These are phyloP conservation scores for Tolypocladium paradoxum DNA, from an alignment of 2,329 filamentous ascomycete species.

Conservation along the genomic window DNA sequence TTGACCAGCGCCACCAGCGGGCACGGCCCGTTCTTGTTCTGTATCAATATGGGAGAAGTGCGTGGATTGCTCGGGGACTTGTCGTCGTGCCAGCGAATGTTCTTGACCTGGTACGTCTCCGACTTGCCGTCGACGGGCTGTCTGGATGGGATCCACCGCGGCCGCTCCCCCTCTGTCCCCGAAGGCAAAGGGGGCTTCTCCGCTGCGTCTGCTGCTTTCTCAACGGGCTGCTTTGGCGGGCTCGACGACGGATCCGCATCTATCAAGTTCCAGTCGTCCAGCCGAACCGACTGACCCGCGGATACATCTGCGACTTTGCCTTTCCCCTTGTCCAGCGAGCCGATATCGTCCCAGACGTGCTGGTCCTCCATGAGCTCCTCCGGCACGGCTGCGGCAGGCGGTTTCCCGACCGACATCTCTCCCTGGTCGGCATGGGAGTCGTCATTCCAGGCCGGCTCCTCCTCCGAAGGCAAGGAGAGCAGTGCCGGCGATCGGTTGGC, in stretches of 20 bases:
- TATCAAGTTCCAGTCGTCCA: constrained; percentile 42
- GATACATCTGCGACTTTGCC: constrained; percentile 17
- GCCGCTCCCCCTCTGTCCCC: constrained; percentile 16
- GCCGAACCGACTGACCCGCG: constrained; percentile 8
- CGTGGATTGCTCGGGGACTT: constrained; percentile 50
- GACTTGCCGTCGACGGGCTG: constrained; percentile 34
- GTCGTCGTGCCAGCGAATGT: constrained; percentile 72
- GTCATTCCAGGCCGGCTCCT: constrained; percentile 29
- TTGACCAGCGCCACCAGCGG: constrained; percentile 90
- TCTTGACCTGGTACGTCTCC: constrained; percentile 90
- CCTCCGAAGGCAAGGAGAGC: constrained; percentile 26
- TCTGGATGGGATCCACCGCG: constrained; percentile 27
- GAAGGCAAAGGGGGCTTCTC: constrained; percentile 28
- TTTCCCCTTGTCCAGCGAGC: constrained; percentile 30
- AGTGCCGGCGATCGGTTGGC: constrained; percentile 20
- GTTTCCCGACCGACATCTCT: constrained; percentile 11
- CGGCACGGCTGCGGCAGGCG: constrained; percentile 16
- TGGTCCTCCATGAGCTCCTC: constrained; percentile 28
- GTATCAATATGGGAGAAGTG: constrained; percentile 77
- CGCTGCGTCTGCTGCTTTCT: constrained; percentile 4
- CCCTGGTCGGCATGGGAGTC: constrained; percentile 16
- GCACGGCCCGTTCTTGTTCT: constrained; percentile 92
- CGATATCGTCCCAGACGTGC: constrained; percentile 40
- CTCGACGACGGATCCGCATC: constrained; percentile 27
- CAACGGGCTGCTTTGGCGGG: constrained; percentile 3